phyloP scores from a whole-genome alignment of 78 protist genomes.

The Dictyostelium brefeldianum region DNA sequence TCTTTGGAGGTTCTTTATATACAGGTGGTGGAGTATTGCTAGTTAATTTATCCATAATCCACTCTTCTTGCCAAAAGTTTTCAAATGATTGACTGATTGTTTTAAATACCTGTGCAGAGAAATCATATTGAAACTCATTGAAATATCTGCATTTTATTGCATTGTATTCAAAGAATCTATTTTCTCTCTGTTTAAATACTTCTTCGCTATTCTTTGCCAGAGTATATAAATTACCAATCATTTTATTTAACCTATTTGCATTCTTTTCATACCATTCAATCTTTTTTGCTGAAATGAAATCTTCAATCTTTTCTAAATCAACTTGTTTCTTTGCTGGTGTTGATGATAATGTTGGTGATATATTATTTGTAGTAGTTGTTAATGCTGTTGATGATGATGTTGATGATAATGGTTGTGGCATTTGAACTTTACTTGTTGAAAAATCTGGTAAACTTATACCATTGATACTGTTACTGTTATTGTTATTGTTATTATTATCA shows the following conservation, averaged over 20 bases:
- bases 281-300: conserved; percentile 3
- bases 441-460: not conserved
- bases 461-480: not conserved
- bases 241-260: not conserved
- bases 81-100: conserved; percentile 18
- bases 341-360: not conserved
- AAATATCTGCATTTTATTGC: not conserved
- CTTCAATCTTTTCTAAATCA: conserved; percentile 23
- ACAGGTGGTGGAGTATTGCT: not conserved
- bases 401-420: not conserved
- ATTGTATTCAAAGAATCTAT: not conserved
- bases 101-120: not conserved
- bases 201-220: not conserved
- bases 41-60: not conserved
- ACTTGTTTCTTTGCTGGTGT: not conserved
- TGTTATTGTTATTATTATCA: no score
- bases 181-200: not conserved
- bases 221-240: not conserved
- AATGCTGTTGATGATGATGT: not conserved
- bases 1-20: not conserved
- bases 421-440: not conserved
- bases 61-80: conserved; percentile 50
- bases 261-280: conserved; percentile 49
- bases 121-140: not conserved
- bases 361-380: not conserved